Percentiles rank a stretch among this genome's conserved stretches.
phyloP scores from a whole-genome alignment of 1,284 basidiomycete species.

The Peniophora sp. region DNA sequence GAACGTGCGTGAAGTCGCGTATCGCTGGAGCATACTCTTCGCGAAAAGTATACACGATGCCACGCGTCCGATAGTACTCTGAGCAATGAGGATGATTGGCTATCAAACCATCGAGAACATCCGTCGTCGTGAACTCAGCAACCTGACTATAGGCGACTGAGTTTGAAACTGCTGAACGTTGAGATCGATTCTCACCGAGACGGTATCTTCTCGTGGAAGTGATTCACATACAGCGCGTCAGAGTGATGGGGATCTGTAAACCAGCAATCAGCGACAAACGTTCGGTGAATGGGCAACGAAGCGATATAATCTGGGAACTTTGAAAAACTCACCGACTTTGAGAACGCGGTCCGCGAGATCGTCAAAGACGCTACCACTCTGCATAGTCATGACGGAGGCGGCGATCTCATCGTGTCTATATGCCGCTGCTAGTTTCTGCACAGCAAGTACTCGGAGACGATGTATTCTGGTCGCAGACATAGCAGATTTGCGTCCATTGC shows the following conservation, averaged over 20 bases:
- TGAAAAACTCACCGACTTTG: constrained; percentile 49
- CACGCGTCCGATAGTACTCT: constrained; percentile 75
- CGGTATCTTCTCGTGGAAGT: constrained; percentile 86
- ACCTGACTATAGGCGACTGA: constrained; percentile 47
- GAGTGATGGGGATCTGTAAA: constrained; percentile 58
- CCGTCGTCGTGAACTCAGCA: constrained; percentile 70
- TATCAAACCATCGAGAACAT: constrained; percentile 68
- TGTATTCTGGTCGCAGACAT: constrained; percentile 80
- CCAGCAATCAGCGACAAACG: not conserved
- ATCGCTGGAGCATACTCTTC: constrained; percentile 68
- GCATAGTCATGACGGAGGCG: constrained; percentile 85
- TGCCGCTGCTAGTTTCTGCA: constrained; percentile 75
- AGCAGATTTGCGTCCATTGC: constrained; percentile 58
- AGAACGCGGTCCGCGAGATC: constrained; percentile 78
- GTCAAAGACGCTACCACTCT: constrained; percentile 80
- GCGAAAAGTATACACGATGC: constrained; percentile 77
- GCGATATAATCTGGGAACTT: constrained; percentile 1
- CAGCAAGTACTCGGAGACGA: constrained; percentile 64
- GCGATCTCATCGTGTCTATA: constrained; percentile 81
- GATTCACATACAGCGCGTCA: constrained; percentile 80
- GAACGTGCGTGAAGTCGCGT: constrained; percentile 69
- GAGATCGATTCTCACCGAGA: constrained; percentile 51
- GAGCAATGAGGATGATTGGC: constrained; percentile 59
- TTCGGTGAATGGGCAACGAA: not conserved
- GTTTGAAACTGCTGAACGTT: constrained; percentile 1